Evolutionary conservation across 441 rosid genomes (phyloP), one percentile per base, ranked within the genome.

Genomic region (Arabidopsis hybrid): DNA sequence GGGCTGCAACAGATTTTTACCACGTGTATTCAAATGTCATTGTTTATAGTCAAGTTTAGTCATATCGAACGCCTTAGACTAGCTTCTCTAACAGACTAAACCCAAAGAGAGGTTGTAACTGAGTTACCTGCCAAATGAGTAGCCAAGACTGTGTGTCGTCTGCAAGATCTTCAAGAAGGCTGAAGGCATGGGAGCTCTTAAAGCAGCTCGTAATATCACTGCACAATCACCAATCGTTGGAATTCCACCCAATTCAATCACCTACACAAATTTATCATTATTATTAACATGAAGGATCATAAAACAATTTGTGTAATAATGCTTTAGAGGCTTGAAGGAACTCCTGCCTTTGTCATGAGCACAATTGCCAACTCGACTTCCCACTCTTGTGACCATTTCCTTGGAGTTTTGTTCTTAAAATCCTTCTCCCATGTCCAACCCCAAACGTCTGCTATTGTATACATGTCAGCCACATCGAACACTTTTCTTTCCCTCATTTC

Each of bases 391-490:
- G 99, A 89, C 99, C 99, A 92, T 72, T 81, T 89, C 75, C 52
- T 85, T n/a, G 95, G 97, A 72, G 79, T 81, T 84, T 80, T 89
- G 79, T 85, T 89, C 88, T 81, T 89, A 68, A 87, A 73, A 42
- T 92, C 89, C 77, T 70, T 88, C 81, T 95, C 99, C 99, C 99
- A 95, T 39, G 97, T 92, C 99, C 99, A 95, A 76, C 97, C 97
- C 99, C 99, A 95, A 73, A 81, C 99, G 86, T 95, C 99, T 62
- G 99, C 95, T 80, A 92, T 86, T 6, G 96, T 89, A 80, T 92
- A 95, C 97, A 95, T 95, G 73, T 95, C 97, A 47, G 88, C 79
- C 40, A 86, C 95, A 53, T 89, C 91, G 72, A 91, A 95, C 52
- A 85, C 83, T 82, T 86, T 86, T 63, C 97, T 86, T 63, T 87